phyloP scores from a whole-genome alignment of 1,284 basidiomycete species.

The Apiotrichum akiyoshidainum region DNA sequence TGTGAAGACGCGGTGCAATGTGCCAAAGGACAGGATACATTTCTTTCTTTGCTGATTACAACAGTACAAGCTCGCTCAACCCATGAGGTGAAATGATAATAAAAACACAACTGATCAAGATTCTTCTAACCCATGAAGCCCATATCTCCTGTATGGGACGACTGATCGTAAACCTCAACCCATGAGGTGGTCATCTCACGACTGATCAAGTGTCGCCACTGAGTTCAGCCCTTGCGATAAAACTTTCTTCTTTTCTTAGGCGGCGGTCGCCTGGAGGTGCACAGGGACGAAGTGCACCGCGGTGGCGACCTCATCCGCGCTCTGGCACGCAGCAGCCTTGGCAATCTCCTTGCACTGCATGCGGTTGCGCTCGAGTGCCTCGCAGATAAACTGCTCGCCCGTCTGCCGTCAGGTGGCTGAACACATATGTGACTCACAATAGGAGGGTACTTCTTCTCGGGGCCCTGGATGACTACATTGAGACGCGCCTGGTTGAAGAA shows the following conservation, averaged over 20 bases:
- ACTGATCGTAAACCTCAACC: not conserved
- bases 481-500: slow-evolving; percentile 40
- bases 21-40: not conserved
- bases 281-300: slow-evolving; percentile 33
- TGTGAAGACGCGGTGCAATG: too few relatives aligned
- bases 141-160: not conserved
- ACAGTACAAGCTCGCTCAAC: slow-evolving; percentile 1
- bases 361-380: slow-evolving; percentile 32
- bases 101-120: slow-evolving; percentile 1
- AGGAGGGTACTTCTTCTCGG: slow-evolving; percentile 31
- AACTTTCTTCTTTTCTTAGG: not conserved
- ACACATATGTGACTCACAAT: slow-evolving; percentile 23
- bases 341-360: slow-evolving; percentile 37
- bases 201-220: not conserved
- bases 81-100: slow-evolving; percentile 1
- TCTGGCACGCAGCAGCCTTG: slow-evolving; percentile 16
- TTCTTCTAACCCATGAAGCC: not conserved
- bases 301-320: slow-evolving; percentile 19
- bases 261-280: slow-evolving; percentile 16
- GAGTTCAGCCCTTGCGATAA: not conserved
- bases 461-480: slow-evolving; percentile 33
- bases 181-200: slow-evolving; percentile 2
- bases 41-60: not conserved
- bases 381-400: slow-evolving; percentile 32
- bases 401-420: slow-evolving; percentile 18